phyloP scores from a whole-genome alignment of 208 protist species.

The Wallacemonas sp. region DNA sequence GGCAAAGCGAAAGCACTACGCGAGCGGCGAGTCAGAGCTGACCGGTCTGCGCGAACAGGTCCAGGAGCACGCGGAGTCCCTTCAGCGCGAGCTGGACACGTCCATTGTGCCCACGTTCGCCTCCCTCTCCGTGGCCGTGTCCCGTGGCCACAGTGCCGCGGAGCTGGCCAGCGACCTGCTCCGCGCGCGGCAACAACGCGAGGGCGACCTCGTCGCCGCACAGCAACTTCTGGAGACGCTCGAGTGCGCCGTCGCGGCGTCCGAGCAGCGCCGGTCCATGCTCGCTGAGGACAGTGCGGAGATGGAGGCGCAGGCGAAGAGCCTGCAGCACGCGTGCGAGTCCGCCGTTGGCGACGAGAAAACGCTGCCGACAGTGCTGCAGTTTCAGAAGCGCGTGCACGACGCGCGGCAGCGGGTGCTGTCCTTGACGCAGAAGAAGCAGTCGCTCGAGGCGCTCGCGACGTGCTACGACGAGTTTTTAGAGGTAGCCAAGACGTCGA shows the following conservation, averaged over 20 bases:
- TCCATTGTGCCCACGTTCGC: conserved; percentile 39
- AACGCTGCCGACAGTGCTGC: conserved; percentile 25
- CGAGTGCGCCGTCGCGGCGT: conserved; percentile 14
- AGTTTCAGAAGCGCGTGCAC: conserved; percentile 42
- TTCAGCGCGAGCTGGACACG: conserved; percentile 30
- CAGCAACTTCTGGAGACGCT: conserved; percentile 5
- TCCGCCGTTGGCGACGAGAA: conserved; percentile 18
- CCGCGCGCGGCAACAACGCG: conserved; percentile 6
- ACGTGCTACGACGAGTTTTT: conserved; percentile 68
- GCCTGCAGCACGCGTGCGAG: conserved; percentile 21
- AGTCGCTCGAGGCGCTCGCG: conserved; percentile 48
- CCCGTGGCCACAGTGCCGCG: neutral
- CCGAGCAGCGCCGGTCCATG: conserved; percentile 21
- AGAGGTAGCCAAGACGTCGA: conserved; percentile 38
- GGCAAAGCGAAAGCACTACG: conserved; percentile 46
- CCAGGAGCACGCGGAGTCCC: conserved; percentile 27
- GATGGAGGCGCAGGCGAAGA: conserved; percentile 30
- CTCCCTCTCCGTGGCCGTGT: conserved; percentile 20
- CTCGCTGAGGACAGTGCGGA: conserved; percentile 26
- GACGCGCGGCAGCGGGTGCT: conserved; percentile 32
- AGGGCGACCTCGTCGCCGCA: conserved; percentile 2
- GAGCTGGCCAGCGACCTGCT: conserved; percentile 1
- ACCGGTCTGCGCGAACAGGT: conserved; percentile 43
- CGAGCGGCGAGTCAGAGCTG: conserved; percentile 39
- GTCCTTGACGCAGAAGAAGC: conserved; percentile 28